Conservation (phyloP, 2,329 filamentous ascomycete genomes). For the Teratosphaeria destructans region DNA sequence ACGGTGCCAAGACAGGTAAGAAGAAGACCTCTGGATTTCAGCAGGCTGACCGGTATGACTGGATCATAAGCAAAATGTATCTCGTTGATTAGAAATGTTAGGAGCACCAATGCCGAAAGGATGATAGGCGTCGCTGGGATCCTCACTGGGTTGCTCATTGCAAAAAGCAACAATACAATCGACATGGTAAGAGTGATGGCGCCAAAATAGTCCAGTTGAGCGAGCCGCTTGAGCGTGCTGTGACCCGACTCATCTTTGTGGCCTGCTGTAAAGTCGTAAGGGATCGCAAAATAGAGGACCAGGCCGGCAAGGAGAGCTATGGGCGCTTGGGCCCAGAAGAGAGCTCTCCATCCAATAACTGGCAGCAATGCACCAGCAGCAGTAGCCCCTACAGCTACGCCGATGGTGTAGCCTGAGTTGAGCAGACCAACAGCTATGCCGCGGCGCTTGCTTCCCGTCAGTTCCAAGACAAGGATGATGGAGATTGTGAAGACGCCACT, state of each 20-base stretch:
- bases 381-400: constrained; percentile 61
- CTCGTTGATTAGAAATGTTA: constrained; percentile 52
- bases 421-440: constrained; percentile 65
- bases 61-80: constrained; percentile 54
- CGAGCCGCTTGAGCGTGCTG: constrained; percentile 45
- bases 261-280: constrained; percentile 31
- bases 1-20: constrained; percentile 65
- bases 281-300: constrained; percentile 56
- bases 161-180: constrained; percentile 62
- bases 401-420: constrained; percentile 62
- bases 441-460: constrained; percentile 55
- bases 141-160: constrained; percentile 51
- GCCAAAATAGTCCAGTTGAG: constrained; percentile 64
- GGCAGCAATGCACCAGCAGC: constrained; percentile 56
- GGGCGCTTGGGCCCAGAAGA: constrained; percentile 66
- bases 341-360: constrained; percentile 57
- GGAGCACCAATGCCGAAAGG: constrained; percentile 48
- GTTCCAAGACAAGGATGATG: constrained; percentile 66
- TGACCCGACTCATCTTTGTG: constrained; percentile 23
- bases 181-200: constrained; percentile 52
- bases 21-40: constrained; percentile 59
- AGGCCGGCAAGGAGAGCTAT: constrained; percentile 51
- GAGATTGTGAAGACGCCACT: constrained; percentile 64
- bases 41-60: constrained; percentile 61
- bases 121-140: constrained; percentile 52